Evolutionary conservation across 441 rosid species (phyloP), one percentile per base, ranked within the genome.

Genomic region (Brassica hybrid): DNA sequence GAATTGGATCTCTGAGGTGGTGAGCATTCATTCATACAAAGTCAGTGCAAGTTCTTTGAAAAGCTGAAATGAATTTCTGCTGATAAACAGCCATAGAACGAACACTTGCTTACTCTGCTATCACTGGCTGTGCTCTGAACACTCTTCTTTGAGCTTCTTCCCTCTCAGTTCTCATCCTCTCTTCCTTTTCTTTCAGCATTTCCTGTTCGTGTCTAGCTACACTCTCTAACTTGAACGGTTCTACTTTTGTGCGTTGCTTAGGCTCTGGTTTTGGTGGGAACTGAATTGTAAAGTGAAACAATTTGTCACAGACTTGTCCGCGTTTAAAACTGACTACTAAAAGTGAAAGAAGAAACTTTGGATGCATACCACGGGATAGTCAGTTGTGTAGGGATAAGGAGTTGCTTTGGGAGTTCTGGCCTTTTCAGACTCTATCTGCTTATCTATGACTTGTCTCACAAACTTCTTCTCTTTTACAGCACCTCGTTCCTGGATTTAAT

Each of bases 331-430:
- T 14, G 67, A 61, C 6, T 13, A 61, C 10, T 45, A 1, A 60
- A 25, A 6, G 14, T 30, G 65, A 32, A 62, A 32, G 67, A 32
- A 63, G 48, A 63, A 63, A 34, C 48, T 63, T 34, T 63, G 48
- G 67, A 16, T 34, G 45, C 67, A 14, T 32, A 63, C 67, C 67
- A 63, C 45, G 3, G 67, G 67, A 62, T 14, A 93, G 71, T 93
- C 98, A 8, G 98, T 94, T 17, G 98, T 89, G 67, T 89, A 94
- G n/a, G 98, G 98, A 79, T 91, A 91, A 41, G 98, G 98, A 41
- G 74, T 85, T 32, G 96, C 94, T 84, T 83, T 71, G 48, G 48
- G 48, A 32, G 48, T 63, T 63, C 23, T 63, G 48, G 11, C 3
- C 4, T 34, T 63, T 63, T 63, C 67, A 63, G 48, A 7, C n/a